Base-by-base conservation (phyloP, 352 stramenopile species). In the Phytophthora megakarya region DNA sequence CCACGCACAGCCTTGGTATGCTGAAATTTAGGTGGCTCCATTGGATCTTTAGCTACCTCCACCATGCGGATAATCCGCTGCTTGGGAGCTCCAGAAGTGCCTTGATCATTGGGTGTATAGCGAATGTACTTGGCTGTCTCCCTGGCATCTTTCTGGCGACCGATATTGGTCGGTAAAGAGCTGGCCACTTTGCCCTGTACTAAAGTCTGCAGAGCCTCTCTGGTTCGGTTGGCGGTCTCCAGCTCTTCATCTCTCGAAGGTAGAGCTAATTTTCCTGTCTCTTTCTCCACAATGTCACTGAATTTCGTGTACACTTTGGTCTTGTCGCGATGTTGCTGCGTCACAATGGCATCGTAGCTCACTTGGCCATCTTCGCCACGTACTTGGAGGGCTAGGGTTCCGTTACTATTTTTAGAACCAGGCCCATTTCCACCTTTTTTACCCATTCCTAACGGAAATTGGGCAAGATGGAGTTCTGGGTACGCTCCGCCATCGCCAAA, bases 61-160 rank as follows among this genome's bases (percentile, higher is more conserved):
- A 99, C 97, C 91, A 99, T 98, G 70, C 97, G 93, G 67, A 99
- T 98, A 60, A 99, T 97, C 39, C 97, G 90, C 78, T 99, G 93
- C 59, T 96, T 76, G 32, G 73, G 72, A 39, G 76, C 59, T 5
- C 66, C 76, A 12, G 72, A 72, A 61, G 85, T 87, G 30, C 77
- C 78, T 61, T 92, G 84, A 37, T 95, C 84, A 62, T 95, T 79
- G 22, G 88, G 88, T 46, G 88, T 96, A 67, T 93, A 92, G 12
- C 86, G 83, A 50, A 95, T 86, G 65, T 94, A 96, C 65, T 75
- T 85, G 40, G 86, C 84, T 19, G 76, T 83, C 48, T 95, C 88
- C 33, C 92, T 93, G 12, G 83, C 86, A 42, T 81, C 93, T 75
- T 98, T 98, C 78, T 98, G 98, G 26, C 92, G 87, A 6, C 61